These are phyloP conservation scores for Gossypium trilobum DNA, from an alignment of 441 rosid species.

Conservation along the genomic window DNA sequence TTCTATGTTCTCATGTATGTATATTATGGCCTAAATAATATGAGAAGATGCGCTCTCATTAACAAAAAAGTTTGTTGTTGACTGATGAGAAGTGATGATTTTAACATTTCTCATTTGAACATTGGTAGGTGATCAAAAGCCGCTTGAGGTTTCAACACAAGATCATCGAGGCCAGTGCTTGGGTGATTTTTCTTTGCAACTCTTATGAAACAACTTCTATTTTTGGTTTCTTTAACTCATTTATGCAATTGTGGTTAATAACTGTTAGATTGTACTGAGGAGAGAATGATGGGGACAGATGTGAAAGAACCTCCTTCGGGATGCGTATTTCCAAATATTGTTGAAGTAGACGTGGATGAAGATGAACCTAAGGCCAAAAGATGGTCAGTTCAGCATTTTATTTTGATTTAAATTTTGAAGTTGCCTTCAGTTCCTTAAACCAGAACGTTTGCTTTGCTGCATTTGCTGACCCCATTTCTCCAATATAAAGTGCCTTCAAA, in stretches of 20 bases:
- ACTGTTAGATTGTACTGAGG: neutral
- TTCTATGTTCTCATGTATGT: neutral
- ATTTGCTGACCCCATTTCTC: neutral
- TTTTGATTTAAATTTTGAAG: neutral
- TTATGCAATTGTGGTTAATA: neutral
- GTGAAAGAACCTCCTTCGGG: neutral
- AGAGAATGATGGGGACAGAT: neutral
- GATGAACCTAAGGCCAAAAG: constrained; percentile 3
- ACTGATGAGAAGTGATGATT: neutral
- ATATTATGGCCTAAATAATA: neutral
- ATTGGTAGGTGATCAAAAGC: neutral
- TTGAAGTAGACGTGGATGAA: neutral
- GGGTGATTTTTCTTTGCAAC: neutral
- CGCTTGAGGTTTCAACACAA: neutral
- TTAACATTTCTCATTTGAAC: neutral
- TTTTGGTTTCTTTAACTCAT: neutral
- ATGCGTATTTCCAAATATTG: neutral
- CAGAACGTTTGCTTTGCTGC: neutral
- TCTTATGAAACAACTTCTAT: neutral
- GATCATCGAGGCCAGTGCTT: neutral
- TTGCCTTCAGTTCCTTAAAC: neutral
- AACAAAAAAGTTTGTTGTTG: neutral
- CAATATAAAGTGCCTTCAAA: neutral
- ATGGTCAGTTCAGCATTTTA: neutral
- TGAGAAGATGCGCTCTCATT: neutral